These are phyloP conservation scores for Syzygium aqueum DNA, from an alignment of 345 rosid genomes.

Conservation along the genomic window DNA sequence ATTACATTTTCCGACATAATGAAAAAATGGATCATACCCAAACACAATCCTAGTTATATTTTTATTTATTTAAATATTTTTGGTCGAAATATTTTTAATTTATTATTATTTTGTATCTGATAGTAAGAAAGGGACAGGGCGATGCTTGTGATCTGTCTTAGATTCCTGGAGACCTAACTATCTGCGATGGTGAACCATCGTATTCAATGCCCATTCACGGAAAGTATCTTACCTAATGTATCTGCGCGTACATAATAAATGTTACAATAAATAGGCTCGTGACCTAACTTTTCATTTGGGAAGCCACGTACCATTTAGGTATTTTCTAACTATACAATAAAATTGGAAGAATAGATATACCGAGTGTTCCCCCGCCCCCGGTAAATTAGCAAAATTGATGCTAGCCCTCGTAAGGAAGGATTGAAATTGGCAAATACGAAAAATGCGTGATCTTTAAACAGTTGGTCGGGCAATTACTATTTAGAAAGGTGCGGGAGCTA, in stretches of 20 bases:
- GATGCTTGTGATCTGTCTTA: not conserved
- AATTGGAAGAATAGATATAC: not conserved
- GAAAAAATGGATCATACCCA: not conserved
- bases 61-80: not conserved
- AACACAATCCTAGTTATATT: not conserved
- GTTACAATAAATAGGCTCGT: not conserved
- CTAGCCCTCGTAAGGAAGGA: not conserved
- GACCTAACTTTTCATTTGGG: not conserved
- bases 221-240: not conserved
- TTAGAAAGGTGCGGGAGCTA: fast-evolving
- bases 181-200: not conserved
- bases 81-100: too few species aligned
- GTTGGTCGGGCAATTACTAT: not conserved
- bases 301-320: not conserved
- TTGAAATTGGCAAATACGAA: not conserved
- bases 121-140: not conserved
- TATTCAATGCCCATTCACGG: not conserved
- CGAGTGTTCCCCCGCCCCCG: not conserved
- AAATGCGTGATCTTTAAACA: fast-evolving
- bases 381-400: not conserved
- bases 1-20: not conserved
- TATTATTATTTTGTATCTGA: not conserved
- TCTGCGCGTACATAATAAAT: not conserved
- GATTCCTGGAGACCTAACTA: not conserved
- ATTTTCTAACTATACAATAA: not conserved